Evolutionary conservation across 2,329 filamentous ascomycete genomes (phyloP).

Genomic region (Aspergillus sp.): DNA sequence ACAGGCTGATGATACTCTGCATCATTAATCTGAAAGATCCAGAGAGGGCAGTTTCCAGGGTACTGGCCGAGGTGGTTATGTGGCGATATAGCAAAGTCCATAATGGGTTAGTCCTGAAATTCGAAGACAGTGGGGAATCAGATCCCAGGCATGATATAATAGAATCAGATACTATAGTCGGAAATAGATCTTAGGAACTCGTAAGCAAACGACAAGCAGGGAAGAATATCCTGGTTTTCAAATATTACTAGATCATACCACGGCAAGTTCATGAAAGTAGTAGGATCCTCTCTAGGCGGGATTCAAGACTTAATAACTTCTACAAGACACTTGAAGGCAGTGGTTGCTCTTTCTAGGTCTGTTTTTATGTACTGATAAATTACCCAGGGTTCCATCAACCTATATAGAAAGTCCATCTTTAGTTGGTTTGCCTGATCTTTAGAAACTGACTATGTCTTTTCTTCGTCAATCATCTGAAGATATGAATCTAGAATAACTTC

Average conservation of each 20-base stretch:
- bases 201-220: neutral
- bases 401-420: neutral
- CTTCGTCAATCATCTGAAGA: slow-evolving; percentile 13
- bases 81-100: slow-evolving; percentile 8
- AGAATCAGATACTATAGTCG: slow-evolving; percentile 7
- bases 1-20: neutral
- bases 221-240: neutral
- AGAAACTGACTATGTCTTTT: slow-evolving; percentile 3
- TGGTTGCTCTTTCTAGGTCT: neutral
- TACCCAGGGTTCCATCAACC: neutral
- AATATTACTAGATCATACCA: slow-evolving; percentile 1
- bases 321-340: neutral
- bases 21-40: slow-evolving; percentile 9
- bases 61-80: slow-evolving; percentile 3
- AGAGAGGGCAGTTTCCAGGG: slow-evolving; percentile 10
- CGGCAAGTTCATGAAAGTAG: neutral
- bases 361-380: neutral
- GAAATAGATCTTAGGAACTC: neutral
- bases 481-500: slow-evolving; percentile 14
- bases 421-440: neutral
- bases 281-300: neutral
- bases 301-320: neutral
- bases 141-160: slow-evolving; percentile 20
- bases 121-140: slow-evolving; percentile 9
- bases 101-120: slow-evolving; percentile 14